phyloP scores from a whole-genome alignment of 2,329 filamentous ascomycete species.

The Lomentospora prolificans region DNA sequence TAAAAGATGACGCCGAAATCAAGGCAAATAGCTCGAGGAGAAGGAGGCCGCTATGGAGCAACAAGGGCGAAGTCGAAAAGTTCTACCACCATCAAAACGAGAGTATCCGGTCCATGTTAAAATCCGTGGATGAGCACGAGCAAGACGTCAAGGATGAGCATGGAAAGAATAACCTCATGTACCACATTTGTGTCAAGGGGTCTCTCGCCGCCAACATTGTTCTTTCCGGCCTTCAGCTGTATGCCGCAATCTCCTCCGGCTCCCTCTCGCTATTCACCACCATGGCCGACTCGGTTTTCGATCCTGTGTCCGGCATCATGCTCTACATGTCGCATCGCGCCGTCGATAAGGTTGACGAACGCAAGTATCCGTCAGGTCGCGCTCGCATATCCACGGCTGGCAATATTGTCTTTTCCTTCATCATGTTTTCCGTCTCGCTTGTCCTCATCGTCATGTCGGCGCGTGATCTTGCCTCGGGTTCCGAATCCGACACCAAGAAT shows the following conservation, averaged over 20 bases:
- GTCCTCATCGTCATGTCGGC: slow-evolving; percentile 86
- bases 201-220: slow-evolving; percentile 72
- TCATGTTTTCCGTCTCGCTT: slow-evolving; percentile 87
- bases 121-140: slow-evolving; percentile 84
- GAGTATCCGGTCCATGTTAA: slow-evolving; percentile 83
- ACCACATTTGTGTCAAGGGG: slow-evolving; percentile 55
- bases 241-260: slow-evolving; percentile 74
- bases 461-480: slow-evolving; percentile 52
- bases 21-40: slow-evolving; percentile 73
- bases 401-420: slow-evolving; percentile 91
- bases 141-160: slow-evolving; percentile 72
- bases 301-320: slow-evolving; percentile 80
- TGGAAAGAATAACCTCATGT: slow-evolving; percentile 64
- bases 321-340: slow-evolving; percentile 82
- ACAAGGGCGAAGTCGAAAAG: slow-evolving; percentile 41
- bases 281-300: slow-evolving; percentile 92
- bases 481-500: slow-evolving; percentile 40
- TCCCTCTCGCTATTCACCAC: slow-evolving; percentile 97
- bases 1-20: slow-evolving; percentile 78
- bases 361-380: slow-evolving; percentile 84
- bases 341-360: slow-evolving; percentile 75
- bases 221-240: slow-evolving; percentile 74
- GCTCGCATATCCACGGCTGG: slow-evolving; percentile 90
- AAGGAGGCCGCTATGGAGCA: slow-evolving; percentile 37
- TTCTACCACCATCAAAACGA: slow-evolving; percentile 92